phyloP scores from a whole-genome alignment of 495 filamentous ascomycete species.

The Hyaloscypha hepaticicola region DNA sequence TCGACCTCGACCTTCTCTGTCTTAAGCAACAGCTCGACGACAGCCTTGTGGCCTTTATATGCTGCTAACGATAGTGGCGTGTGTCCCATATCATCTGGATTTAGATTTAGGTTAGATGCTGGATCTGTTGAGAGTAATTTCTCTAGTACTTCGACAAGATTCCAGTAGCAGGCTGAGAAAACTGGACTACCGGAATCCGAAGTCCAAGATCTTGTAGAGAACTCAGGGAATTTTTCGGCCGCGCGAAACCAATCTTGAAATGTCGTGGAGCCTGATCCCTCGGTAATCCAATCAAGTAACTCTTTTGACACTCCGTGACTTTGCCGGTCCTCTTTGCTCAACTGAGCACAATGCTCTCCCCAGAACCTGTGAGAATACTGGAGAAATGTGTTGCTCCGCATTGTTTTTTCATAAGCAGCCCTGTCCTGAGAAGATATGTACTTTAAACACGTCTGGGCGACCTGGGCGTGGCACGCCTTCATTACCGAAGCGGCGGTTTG shows the following conservation, averaged over 20 bases:
- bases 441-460: conserved; percentile 6
- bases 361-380: neutral
- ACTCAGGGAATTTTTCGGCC: neutral
- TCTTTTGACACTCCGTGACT: conserved; percentile 1
- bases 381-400: neutral
- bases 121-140: conserved; percentile 5
- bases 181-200: neutral
- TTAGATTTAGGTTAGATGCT: conserved; percentile 1
- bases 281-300: conserved; percentile 5
- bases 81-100: neutral
- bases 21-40: conserved; percentile 2
- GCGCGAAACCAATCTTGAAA: conserved; percentile 7
- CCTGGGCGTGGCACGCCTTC: conserved; percentile 6
- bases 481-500: too few species aligned
- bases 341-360: conserved; percentile 4
- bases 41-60: conserved; percentile 1
- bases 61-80: conserved; percentile 7
- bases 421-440: conserved; percentile 1
- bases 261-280: conserved; percentile 3
- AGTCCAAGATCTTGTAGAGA: neutral
- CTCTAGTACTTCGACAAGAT: conserved; percentile 9
- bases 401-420: neutral
- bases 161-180: conserved; percentile 4
- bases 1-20: too few species aligned
- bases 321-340: conserved; percentile 10